Base-by-base conservation (phyloP, 805 yeast genomes). In the Yarrowia sp. region DNA sequence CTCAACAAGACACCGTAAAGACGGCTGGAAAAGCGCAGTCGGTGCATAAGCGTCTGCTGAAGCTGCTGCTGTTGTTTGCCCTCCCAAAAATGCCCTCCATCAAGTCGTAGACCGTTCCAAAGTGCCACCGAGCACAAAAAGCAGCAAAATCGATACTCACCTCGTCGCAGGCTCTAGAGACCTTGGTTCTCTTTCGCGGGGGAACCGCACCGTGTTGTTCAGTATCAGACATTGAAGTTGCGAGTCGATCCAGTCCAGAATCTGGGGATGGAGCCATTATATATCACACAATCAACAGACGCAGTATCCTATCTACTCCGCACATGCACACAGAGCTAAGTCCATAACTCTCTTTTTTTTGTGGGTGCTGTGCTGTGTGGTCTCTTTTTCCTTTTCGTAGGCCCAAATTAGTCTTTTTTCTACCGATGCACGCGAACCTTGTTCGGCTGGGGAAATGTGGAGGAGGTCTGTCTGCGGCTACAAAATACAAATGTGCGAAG, bases 91-190 rank as follows among this genome's bases (percentile, higher is more conserved):
- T 38, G 27, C 25, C 16, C 16, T 22, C 10, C 24, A 21, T 18
- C 22, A 36, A 19, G 14, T 3, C 14, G 42, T 19, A 19, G n/a
- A n/a, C n/a, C n/a, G n/a, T n/a, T n/a, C n/a, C n/a, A n/a, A n/a
- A n/a, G n/a, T n/a, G n/a, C n/a, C n/a, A n/a, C 12, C 12, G 29
- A 27, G 21, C 3, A 14, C 12, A 16, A 10, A 10, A 13, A 10
- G 22, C 7, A 33, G n/a, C 14, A 31, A 14, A 31, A 3, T 39
- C 14, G 29, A 39, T 46, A 65, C 72, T 56, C 39, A 70, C 72
- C 67, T 80, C 78, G 67, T 82, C 86, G 68, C 86, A 82, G 24
- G 86, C 86, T 22, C 85, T 68, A 8, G 84, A 81, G 0, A 82
- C 83, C 67, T 82, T 82, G 32, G 83, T 76, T 31, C 85, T 68